phyloP scores from a whole-genome alignment of 73 alveolate species.

The Paramecium tetraurelia region DNA sequence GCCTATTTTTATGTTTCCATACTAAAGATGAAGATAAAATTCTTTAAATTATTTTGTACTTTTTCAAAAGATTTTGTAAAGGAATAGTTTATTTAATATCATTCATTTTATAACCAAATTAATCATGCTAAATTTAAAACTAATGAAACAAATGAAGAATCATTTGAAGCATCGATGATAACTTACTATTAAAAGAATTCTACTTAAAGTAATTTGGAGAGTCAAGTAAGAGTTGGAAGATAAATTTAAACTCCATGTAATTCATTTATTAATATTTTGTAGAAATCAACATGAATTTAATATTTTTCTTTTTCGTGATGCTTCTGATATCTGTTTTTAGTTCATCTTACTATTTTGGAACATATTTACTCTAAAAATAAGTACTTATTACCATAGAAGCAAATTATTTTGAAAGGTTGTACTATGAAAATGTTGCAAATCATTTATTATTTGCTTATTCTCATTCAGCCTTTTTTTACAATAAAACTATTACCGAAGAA shows the following conservation, averaged over 20 bases:
- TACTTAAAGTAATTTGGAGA: neutral
- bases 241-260: neutral
- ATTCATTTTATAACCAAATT: neutral
- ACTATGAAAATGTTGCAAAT: neutral
- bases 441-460: neutral
- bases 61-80: neutral
- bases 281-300: neutral
- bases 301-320: neutral
- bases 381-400: neutral
- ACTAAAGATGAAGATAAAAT: neutral
- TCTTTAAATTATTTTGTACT: constrained; percentile 23
- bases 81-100: neutral
- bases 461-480: neutral
- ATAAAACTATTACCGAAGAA: neutral
- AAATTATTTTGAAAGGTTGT: neutral
- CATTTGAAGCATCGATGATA: neutral
- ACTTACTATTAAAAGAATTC: neutral
- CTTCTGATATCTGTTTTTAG: neutral
- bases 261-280: neutral
- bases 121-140: neutral
- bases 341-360: neutral
- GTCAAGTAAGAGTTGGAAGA: neutral
- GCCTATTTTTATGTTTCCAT: neutral
- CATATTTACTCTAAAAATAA: neutral
- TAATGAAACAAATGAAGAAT: constrained; percentile 14